Base-by-base conservation (phyloP, 805 yeast genomes). In the Peterozyma toletana region DNA sequence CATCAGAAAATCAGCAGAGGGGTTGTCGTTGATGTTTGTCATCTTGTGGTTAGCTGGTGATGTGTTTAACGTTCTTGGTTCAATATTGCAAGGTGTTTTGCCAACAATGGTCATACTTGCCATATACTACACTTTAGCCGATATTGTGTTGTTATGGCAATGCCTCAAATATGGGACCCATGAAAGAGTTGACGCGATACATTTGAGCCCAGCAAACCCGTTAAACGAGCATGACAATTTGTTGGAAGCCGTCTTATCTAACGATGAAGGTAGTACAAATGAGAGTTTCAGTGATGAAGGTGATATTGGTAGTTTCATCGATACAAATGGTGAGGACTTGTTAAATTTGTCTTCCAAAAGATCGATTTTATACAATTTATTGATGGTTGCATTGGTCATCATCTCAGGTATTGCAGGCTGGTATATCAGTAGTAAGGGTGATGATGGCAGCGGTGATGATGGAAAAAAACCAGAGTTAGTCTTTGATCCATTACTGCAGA, bases 61-160 rank as follows among this genome's bases (percentile, higher is more conserved):
- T 63, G 78, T 91, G 0, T 91, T 93, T 67, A 93, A 93, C 56
- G 91, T 91, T 11, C 61, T 91, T 21, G 99, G 99, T 9, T 90
- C 96, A 1, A 70, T 90, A 3, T 61, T 90, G 51, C 98, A 93
- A 63, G 87, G 89, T 11, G 89, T 91, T 1, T 69, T 93, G 50
- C 96, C 96, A 18, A 93, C 99, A 0, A 93, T 93, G 97, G 82
- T 85, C 47, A 77, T 90, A 5, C 72, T 93, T 45, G 98, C 98
- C 1, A 75, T 91, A 0, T 93, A 93, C 64, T 93, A 93, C 61
- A 90, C 98, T 0, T 60, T 84, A 17, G 97, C 98, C 0, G 99
- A 93, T 63, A 62, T 90, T 3, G 84, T 90, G 3, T 70, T 93
- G 44, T 71, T 91, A 30, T 71, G 81, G 62, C 99, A 93, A 61